These are phyloP conservation scores for Calonectria leucothoes DNA, from an alignment of 2,329 filamentous ascomycete genomes.

Conservation along the genomic window DNA sequence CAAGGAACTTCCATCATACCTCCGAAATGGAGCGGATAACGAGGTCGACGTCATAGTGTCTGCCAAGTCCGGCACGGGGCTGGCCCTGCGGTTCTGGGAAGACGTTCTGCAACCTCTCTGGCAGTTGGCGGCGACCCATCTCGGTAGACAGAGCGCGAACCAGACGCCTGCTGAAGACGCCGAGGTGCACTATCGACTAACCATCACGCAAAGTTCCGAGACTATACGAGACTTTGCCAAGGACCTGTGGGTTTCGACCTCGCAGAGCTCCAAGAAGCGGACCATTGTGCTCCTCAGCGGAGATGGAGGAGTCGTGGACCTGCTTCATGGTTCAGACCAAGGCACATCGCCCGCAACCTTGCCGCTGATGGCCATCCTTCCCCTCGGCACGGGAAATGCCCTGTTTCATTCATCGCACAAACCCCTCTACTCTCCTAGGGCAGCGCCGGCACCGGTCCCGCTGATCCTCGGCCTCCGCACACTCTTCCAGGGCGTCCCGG, in stretches of 20 bases:
- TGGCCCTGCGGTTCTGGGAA: constrained; percentile 67
- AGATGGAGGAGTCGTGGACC: constrained; percentile 87
- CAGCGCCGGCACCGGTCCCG: constrained; percentile 51
- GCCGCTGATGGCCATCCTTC: constrained; percentile 65
- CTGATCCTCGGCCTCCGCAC: constrained; percentile 65
- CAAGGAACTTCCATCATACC: constrained; percentile 51
- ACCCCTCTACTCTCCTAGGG: constrained; percentile 58
- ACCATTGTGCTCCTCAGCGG: constrained; percentile 85
- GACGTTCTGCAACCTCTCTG: constrained; percentile 68
- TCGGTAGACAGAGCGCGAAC: background rate
- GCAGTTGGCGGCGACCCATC: constrained; percentile 47
- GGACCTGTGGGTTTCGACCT: constrained; percentile 47
- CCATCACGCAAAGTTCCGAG: constrained; percentile 71
- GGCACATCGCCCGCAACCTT: constrained; percentile 26
- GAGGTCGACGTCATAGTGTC: constrained; percentile 75
- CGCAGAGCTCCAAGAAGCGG: constrained; percentile 44
- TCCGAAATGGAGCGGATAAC: constrained; percentile 37
- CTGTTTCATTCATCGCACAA: constrained; percentile 73
- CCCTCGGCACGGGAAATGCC: constrained; percentile 74
- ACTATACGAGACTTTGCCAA: constrained; percentile 74
- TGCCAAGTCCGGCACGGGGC: constrained; percentile 71
- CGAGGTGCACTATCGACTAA: constrained; percentile 48
- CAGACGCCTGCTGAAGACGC: background rate
- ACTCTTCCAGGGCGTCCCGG: constrained; percentile 67
- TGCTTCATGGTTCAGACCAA: constrained; percentile 73